These are phyloP conservation scores for Sarocladiaceae sp. DNA, from an alignment of 2,329 filamentous ascomycete genomes.

Conservation along the genomic window DNA sequence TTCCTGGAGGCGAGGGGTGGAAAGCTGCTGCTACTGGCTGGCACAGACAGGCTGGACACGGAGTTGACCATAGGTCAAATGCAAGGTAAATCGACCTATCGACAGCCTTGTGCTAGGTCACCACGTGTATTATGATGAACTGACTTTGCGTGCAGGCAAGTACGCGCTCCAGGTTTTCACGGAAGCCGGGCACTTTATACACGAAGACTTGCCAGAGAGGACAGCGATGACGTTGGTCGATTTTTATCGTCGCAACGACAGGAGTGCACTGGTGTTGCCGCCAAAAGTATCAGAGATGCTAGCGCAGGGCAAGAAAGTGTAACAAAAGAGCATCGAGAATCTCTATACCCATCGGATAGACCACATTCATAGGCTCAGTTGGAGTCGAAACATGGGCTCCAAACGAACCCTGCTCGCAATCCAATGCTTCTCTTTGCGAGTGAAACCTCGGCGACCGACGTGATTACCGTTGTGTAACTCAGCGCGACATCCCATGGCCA, in stretches of 20 bases:
- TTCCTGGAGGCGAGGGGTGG: constrained; percentile 77
- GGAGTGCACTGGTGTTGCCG: constrained; percentile 75
- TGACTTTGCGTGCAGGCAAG: constrained; percentile 52
- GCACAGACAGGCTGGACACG: constrained; percentile 84
- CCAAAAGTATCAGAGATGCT: constrained; percentile 80
- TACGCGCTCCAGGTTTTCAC: constrained; percentile 94
- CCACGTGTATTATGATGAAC: background rate
- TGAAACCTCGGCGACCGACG: no score
- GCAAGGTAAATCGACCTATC: constrained; percentile 58
- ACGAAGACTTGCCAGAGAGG: constrained; percentile 90
- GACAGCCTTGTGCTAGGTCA: background rate
- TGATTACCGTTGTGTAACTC: no score
- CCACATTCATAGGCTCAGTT: no score
- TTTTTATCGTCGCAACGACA: constrained; percentile 87
- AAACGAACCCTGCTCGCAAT: no score
- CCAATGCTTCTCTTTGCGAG: no score
- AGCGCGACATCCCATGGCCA: no score
- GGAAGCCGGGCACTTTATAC: constrained; percentile 92
- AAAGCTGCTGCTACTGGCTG: constrained; percentile 78
- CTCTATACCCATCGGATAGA: background rate
- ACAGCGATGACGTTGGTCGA: constrained; percentile 80
- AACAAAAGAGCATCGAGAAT: constrained; percentile 11
- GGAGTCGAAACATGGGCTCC: no score
- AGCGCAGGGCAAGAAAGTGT: constrained; percentile 55
- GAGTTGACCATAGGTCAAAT: constrained; percentile 94